phyloP scores from a whole-genome alignment of 768 basidiomycete species.

The Xerocomus spinulosus region DNA sequence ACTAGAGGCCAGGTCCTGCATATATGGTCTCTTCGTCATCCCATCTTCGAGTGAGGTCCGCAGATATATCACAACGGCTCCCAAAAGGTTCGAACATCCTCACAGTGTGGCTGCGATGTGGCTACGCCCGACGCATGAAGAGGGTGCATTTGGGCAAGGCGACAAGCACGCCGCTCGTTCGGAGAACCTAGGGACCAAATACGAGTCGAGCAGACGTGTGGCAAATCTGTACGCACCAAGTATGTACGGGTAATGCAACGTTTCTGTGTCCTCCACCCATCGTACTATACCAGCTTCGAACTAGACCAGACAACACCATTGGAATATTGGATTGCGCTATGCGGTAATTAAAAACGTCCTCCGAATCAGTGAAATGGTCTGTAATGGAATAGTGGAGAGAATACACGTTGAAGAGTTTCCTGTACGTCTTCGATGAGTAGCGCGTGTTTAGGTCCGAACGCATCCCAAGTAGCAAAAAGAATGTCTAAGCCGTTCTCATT shows the following conservation, averaged over 20 bases:
- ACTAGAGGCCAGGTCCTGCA: too few species aligned
- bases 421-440: constrained; percentile 9
- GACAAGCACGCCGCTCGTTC: too few species aligned
- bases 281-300: constrained; percentile 14
- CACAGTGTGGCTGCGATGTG: too few species aligned
- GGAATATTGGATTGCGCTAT: constrained; percentile 15
- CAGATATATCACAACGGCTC: too few species aligned
- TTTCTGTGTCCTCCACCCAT: constrained; percentile 22
- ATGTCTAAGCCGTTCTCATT: constrained; percentile 12
- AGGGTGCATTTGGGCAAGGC: not conserved
- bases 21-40: too few species aligned
- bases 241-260: constrained; percentile 12
- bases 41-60: too few species aligned
- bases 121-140: too few species aligned
- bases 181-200: too few species aligned
- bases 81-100: too few species aligned
- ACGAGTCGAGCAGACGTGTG: constrained; percentile 14
- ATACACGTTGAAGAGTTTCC: constrained; percentile 11
- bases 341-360: constrained; percentile 20
- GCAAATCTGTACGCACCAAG: constrained; percentile 18
- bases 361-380: constrained; percentile 13
- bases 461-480: constrained; percentile 9
- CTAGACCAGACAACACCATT: constrained; percentile 13
- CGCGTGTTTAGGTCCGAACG: constrained; percentile 6
- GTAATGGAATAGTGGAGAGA: constrained; percentile 9